A percentile compares a stretch with the other conserved stretches of the same genome.
phyloP scores from a whole-genome alignment of 2,329 filamentous ascomycete genomes.

The Botrytis sinoallii region DNA sequence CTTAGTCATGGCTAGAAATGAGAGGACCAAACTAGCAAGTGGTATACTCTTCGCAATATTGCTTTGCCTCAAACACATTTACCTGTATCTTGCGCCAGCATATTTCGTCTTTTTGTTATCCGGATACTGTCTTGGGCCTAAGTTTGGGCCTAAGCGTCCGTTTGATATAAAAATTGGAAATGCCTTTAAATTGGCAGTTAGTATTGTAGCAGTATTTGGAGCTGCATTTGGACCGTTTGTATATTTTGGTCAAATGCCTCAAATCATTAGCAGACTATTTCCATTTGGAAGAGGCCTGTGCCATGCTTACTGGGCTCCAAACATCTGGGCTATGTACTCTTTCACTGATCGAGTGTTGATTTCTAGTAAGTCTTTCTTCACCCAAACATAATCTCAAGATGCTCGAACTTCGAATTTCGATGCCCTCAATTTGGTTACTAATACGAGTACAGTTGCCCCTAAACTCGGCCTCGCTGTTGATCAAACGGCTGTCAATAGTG shows the following conservation, averaged over 20 bases:
- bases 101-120: conserved; percentile 95
- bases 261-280: conserved; percentile 81
- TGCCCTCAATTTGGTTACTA: not conserved
- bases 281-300: conserved; percentile 92
- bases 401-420: not conserved
- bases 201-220: conserved; percentile 68
- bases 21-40: conserved; percentile 71
- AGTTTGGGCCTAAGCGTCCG: conserved; percentile 62
- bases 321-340: conserved; percentile 95
- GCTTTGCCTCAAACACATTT: conserved; percentile 96
- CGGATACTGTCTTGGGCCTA: conserved; percentile 78
- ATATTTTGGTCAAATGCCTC: conserved; percentile 75
- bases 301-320: conserved; percentile 98
- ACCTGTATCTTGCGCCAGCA: conserved; percentile 91
- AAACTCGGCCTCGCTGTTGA: conserved; percentile 73
- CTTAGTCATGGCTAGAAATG: conserved; percentile 74
- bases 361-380: conserved; percentile 52
- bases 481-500: conserved; percentile 73
- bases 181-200: conserved; percentile 74
- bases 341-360: conserved; percentile 84
- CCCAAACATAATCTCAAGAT: not conserved
- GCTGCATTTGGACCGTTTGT: conserved; percentile 89
- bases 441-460: conserved; percentile 65
- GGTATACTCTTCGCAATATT: conserved; percentile 81
- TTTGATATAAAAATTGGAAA: conserved; percentile 76